phyloP scores from a whole-genome alignment of 208 protist genomes.

The Trichomonas gallinae region DNA sequence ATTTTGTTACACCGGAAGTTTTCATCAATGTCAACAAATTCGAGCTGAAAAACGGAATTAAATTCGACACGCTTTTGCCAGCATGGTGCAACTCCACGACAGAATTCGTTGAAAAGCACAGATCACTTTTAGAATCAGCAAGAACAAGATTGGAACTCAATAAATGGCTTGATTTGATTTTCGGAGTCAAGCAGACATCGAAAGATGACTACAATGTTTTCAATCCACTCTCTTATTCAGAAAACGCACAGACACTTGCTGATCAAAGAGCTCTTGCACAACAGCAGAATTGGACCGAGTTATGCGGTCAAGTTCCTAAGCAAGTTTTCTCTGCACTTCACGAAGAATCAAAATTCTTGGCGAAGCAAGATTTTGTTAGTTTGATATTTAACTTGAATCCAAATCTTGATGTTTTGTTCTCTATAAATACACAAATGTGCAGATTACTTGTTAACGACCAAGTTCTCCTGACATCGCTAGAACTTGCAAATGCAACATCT shows the following conservation, averaged over 20 bases:
- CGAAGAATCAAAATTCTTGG: background rate
- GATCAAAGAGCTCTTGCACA: background rate
- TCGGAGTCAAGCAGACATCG: background rate
- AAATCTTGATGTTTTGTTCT: background rate
- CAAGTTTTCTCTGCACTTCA: background rate
- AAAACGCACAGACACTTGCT: background rate
- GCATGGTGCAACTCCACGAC: background rate
- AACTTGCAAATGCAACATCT: background rate
- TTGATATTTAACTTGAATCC: background rate
- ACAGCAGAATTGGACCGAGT: background rate
- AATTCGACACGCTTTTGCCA: background rate
- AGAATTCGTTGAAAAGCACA: background rate
- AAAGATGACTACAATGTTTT: background rate
- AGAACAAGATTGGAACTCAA: background rate
- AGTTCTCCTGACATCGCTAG: background rate
- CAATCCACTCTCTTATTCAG: background rate
- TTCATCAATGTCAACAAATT: background rate
- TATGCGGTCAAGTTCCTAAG: background rate
- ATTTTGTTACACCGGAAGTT: background rate
- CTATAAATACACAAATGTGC: background rate
- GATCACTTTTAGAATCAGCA: background rate
- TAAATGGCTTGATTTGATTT: background rate
- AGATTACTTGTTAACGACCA: background rate
- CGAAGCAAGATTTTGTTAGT: background rate
- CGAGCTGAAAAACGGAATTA: background rate